Evolutionary conservation across 2,329 filamentous ascomycete genomes (phyloP).

Genomic region (Whalleya microplaca): DNA sequence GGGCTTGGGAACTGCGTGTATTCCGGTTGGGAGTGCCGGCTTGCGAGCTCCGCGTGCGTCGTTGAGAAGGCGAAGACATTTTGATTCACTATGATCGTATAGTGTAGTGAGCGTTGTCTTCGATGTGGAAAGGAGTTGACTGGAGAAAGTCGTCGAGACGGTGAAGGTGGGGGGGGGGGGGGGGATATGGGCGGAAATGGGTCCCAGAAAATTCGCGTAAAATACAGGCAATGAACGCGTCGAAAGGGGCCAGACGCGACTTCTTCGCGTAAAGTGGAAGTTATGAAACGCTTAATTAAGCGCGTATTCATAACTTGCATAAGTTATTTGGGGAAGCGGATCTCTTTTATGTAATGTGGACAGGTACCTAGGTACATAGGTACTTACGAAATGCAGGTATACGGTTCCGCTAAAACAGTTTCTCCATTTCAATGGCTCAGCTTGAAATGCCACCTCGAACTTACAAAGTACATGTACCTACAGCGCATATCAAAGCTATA

Average conservation of each 20-base stretch:
- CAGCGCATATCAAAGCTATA: constrained; percentile 6
- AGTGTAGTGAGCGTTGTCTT: constrained; percentile 1
- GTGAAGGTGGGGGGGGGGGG: constrained; percentile 7
- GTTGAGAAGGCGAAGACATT: constrained; percentile 67
- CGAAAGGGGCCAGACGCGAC: constrained; percentile 27
- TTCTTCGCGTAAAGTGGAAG: constrained; percentile 39
- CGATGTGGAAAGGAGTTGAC: constrained; percentile 5
- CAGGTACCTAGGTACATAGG: neutral
- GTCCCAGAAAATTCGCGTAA: constrained; percentile 29
- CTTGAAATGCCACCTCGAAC: constrained; percentile 20
- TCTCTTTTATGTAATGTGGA: too few relatives aligned
- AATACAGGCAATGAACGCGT: constrained; percentile 33
- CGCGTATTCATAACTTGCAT: neutral
- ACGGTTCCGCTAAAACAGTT: constrained; percentile 27
- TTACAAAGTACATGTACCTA: constrained; percentile 2
- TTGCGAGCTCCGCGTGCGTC: constrained; percentile 59
- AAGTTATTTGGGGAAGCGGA: constrained; percentile 4
- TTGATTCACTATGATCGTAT: constrained; percentile 25
- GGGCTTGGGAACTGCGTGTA: constrained; percentile 57
- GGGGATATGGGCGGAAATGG: too few relatives aligned
- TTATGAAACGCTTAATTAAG: constrained; percentile 22
- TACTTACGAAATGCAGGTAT: neutral
- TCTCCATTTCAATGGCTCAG: constrained; percentile 13
- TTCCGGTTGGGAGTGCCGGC: constrained; percentile 58
- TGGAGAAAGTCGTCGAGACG: constrained; percentile 9